phyloP scores from a whole-genome alignment of 768 basidiomycete genomes.

The Mycena maculata region DNA sequence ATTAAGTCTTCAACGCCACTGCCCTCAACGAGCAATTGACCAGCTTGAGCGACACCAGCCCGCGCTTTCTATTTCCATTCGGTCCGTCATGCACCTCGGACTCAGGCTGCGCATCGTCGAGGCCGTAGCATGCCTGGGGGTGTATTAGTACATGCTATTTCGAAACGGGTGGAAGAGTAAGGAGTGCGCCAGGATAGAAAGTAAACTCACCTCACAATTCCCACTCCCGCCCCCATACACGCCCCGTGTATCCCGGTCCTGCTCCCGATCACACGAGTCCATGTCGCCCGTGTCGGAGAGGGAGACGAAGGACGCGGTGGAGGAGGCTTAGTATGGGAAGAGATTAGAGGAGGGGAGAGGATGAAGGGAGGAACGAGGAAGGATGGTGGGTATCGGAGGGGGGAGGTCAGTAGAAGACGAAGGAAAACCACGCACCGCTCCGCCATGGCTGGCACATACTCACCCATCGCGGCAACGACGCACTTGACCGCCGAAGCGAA shows the following conservation, averaged over 20 bases:
- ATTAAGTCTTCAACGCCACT: slow-evolving; percentile 78
- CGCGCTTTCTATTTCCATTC: slow-evolving; percentile 38
- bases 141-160: too few species aligned
- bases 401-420: too few species aligned
- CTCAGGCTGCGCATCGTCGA: not conserved
- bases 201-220: not conserved
- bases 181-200: too few species aligned
- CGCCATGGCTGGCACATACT: slow-evolving; percentile 17
- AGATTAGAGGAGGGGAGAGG: too few species aligned
- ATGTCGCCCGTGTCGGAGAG: slow-evolving; percentile 22
- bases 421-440: not conserved
- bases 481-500: slow-evolving; percentile 70
- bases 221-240: not conserved
- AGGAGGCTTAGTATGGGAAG: too few species aligned
- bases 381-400: not conserved
- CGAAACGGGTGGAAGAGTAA: too few species aligned
- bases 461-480: slow-evolving; percentile 75
- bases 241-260: not conserved
- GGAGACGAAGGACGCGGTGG: slow-evolving; percentile 28
- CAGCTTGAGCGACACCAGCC: slow-evolving; percentile 82
- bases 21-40: slow-evolving; percentile 88
- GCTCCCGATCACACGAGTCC: slow-evolving; percentile 1
- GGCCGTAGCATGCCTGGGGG: too few species aligned
- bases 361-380: not conserved
- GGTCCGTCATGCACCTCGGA: not conserved